Conservation (phyloP, 139 green algal species). For the Marvania coccoides region DNA sequence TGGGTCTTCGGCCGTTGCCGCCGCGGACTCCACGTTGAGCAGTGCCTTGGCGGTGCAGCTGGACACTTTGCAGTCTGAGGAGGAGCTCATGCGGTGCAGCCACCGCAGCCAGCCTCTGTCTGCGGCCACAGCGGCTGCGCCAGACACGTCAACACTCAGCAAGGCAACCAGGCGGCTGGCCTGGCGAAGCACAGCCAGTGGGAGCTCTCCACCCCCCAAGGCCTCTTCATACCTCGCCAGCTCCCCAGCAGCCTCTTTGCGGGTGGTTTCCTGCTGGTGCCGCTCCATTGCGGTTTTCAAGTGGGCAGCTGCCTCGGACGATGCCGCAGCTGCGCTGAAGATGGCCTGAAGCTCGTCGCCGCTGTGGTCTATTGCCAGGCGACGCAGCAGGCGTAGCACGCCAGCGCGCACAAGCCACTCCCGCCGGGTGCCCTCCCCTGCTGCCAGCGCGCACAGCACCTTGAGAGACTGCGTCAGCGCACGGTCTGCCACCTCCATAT, state of each 20-base stretch:
- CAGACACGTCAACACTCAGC: constrained; percentile 31
- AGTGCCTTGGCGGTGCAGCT: constrained; percentile 51
- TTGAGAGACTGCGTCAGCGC: constrained; percentile 30
- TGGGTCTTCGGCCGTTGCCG: constrained; percentile 3
- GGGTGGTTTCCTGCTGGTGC: background rate
- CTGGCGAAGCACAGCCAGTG: constrained; percentile 18
- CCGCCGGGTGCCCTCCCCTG: constrained; percentile 41
- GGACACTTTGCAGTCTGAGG: constrained; percentile 53
- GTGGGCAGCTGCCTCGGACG: background rate
- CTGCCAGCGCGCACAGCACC: constrained; percentile 52
- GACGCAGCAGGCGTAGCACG: constrained; percentile 53
- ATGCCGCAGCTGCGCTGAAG: background rate
- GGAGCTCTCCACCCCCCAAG: background rate
- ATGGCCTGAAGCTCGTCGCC: constrained; percentile 5
- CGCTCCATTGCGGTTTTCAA: background rate
- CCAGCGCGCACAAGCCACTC: constrained; percentile 50
- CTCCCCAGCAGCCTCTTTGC: too few relatives aligned
- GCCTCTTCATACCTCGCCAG: too few relatives aligned
- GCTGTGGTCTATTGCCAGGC: constrained; percentile 29
- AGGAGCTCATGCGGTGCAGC: constrained; percentile 32
- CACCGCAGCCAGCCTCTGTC: constrained; percentile 38
- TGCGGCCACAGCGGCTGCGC: constrained; percentile 9
- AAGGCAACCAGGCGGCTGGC: constrained; percentile 54
- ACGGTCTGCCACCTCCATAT: constrained; percentile 23
- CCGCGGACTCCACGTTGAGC: constrained; percentile 48